phyloP scores from a whole-genome alignment of 768 basidiomycete species.

The Suillus weaverae region DNA sequence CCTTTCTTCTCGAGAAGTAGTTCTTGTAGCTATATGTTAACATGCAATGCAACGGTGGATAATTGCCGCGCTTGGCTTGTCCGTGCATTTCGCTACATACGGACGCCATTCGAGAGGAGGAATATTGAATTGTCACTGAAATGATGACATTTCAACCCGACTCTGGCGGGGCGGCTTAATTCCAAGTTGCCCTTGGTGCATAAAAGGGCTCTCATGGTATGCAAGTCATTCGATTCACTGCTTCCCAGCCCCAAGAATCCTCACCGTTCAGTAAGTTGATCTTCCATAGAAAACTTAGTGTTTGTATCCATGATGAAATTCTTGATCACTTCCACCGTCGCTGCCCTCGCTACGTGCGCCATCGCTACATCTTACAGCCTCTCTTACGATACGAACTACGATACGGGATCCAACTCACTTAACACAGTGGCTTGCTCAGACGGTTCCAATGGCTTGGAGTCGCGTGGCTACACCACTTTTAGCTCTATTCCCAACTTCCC shows the following conservation, averaged over 20 bases:
- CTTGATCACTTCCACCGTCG: not conserved
- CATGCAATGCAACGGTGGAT: not conserved
- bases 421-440: conserved; percentile 49
- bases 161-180: not conserved
- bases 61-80: not conserved
- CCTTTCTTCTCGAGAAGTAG: not conserved
- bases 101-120: not conserved
- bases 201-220: not conserved
- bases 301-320: not conserved
- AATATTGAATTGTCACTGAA: not conserved
- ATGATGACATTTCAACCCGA: not conserved
- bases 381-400: conserved; percentile 52
- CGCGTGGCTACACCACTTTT: conserved; percentile 48
- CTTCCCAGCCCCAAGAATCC: not conserved
- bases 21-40: not conserved
- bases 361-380: conserved; percentile 22
- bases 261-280: not conserved
- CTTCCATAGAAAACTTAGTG: not conserved
- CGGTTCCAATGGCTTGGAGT: conserved; percentile 51
- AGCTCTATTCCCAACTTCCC: conserved; percentile 57
- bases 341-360: conserved; percentile 12
- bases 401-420: conserved; percentile 41
- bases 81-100: not conserved
- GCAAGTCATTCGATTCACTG: not conserved
- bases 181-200: not conserved